phyloP scores from a whole-genome alignment of 2,329 filamentous ascomycete species.

The Fusarium oligoseptatum region DNA sequence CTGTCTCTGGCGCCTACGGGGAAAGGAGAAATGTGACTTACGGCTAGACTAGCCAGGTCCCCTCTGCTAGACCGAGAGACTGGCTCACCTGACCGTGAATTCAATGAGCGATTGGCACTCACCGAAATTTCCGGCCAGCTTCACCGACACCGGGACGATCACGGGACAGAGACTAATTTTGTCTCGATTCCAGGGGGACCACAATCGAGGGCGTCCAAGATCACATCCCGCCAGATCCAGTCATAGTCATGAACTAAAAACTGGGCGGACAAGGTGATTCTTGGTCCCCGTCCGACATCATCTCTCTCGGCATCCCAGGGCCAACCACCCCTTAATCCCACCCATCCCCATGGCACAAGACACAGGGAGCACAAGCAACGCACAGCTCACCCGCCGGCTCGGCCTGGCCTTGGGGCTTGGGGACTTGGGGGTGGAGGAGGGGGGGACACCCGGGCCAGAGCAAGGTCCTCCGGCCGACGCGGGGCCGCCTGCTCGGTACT shows the following conservation, averaged over 20 bases:
- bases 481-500: slow-evolving; percentile 44
- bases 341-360: slow-evolving; percentile 25
- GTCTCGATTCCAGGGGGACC: slow-evolving; percentile 27
- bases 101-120: slow-evolving; percentile 32
- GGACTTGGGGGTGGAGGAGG: not conserved
- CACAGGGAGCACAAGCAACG: slow-evolving; percentile 5
- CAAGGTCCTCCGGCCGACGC: slow-evolving; percentile 40
- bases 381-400: slow-evolving; percentile 26
- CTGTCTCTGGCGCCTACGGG: slow-evolving; percentile 8
- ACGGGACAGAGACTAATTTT: slow-evolving; percentile 38
- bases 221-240: slow-evolving; percentile 38
- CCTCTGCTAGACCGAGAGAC: slow-evolving; percentile 15
- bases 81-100: slow-evolving; percentile 41
- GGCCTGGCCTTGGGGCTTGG: slow-evolving; percentile 14
- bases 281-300: slow-evolving; percentile 3
- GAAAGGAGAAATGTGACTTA: slow-evolving; percentile 13
- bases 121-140: slow-evolving; percentile 44
- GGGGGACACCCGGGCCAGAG: slow-evolving; percentile 11
- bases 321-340: slow-evolving; percentile 20
- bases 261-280: slow-evolving; percentile 29
- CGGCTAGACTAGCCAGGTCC: slow-evolving; percentile 32
- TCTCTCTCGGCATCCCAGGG: slow-evolving; percentile 3
- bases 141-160: slow-evolving; percentile 41
- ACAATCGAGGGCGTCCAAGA: slow-evolving; percentile 21
- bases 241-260: slow-evolving; percentile 36